Base-by-base conservation (phyloP, 1,284 basidiomycete genomes). In the Trametes versicolor region DNA sequence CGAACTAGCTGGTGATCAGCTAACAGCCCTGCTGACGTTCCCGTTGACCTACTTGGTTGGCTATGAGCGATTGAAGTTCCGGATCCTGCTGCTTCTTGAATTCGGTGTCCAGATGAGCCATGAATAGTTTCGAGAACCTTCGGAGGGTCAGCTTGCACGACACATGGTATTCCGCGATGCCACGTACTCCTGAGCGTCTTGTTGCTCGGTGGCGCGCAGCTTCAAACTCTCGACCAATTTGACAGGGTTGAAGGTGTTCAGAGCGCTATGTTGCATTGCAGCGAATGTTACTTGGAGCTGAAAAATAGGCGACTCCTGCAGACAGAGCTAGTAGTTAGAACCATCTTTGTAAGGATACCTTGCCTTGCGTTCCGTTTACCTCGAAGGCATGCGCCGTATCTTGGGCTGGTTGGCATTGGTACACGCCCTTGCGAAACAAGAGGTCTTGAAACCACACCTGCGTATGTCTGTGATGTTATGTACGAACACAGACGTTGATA, bases 111-210 rank as follows among this genome's bases (percentile, higher is more conserved):
- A 98, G 84, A 73, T 95, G 89, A 5, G 89, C 89, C 87, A 97
- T 92, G 79, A 98, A 97, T 19, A 98, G 84, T 73, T 98, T 97
- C 0, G 94, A 95, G 75, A 98, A 98, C 73, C 95, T 97, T 72
- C 3, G 25, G 37, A 32, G 21, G 23, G 62, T 63, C 37, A 59
- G 43, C 1, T 2, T 5, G 27, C 37, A 21, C 17, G 21, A 36
- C 29, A 19, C 36, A 36, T 48, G 47, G 32, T 23, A 53, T 32
- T 32, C 37, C 13, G 34, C 25, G 29, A 37, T 27, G 66, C 60
- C 41, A 79, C 87, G 65, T 72, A 96, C 94, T 98, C 96, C 77
- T 96, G 94, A 36, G 96, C 96, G 80, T 98, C 96, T 79, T 98
- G 96, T 74, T 98, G 96, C 74, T 96, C 92, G 0, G 88, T 85